Evolutionary conservation across 2,329 filamentous ascomycete genomes (phyloP).

Genomic region (Claviceps maximensis): DNA sequence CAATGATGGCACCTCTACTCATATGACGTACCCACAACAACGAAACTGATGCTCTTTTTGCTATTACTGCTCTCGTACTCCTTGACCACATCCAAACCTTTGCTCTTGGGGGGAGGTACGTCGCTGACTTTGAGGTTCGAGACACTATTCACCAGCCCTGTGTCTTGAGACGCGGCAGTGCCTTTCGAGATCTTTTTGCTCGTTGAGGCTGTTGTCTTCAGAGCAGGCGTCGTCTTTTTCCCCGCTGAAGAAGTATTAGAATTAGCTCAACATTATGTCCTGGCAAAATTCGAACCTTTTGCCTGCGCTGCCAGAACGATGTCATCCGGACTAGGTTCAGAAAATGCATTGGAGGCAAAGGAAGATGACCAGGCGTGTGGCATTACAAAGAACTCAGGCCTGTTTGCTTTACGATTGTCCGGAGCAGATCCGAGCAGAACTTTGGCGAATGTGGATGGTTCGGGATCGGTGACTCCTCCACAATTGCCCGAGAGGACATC

Average conservation of each 20-base stretch:
- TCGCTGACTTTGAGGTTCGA: slow-evolving; percentile 33
- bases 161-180: slow-evolving; percentile 13
- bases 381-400: slow-evolving; percentile 25
- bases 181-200: slow-evolving; percentile 27
- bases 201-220: slow-evolving; percentile 18
- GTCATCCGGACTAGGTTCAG: slow-evolving; percentile 84
- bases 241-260: slow-evolving; percentile 42
- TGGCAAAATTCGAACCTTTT: slow-evolving; percentile 61
- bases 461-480: slow-evolving; percentile 9
- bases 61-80: slow-evolving; percentile 63
- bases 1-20: no score
- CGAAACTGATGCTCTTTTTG: slow-evolving; percentile 80
- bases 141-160: slow-evolving; percentile 17
- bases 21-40: slow-evolving; percentile 62
- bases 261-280: slow-evolving; percentile 35
- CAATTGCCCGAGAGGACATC: background rate
- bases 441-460: slow-evolving; percentile 44
- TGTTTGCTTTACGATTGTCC: slow-evolving; percentile 14
- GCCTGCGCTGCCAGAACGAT: slow-evolving; percentile 76
- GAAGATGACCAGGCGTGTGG: slow-evolving; percentile 37
- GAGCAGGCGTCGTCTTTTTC: slow-evolving; percentile 30
- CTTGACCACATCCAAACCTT: slow-evolving; percentile 71
- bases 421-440: slow-evolving; percentile 35
- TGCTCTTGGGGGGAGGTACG: slow-evolving; percentile 48
- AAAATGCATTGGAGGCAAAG: slow-evolving; percentile 51